phyloP scores from a whole-genome alignment of 805 yeast species.

The Myxozyma neotropica region DNA sequence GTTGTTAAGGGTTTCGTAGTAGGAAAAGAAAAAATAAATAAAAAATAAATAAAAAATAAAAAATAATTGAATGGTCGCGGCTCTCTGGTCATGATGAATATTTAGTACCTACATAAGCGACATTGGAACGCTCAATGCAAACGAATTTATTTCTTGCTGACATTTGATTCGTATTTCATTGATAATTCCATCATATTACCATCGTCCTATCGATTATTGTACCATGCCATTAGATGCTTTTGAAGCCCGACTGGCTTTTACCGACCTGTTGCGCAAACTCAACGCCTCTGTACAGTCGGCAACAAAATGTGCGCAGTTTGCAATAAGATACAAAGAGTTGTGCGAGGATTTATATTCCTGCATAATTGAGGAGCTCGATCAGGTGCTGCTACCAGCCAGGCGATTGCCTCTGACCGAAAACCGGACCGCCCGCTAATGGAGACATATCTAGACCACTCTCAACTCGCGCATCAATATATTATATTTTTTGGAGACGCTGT shows the following conservation, averaged over 20 bases:
- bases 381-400: conserved; percentile 18
- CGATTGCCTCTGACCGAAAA: background rate
- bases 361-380: conserved; percentile 59
- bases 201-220: background rate
- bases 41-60: background rate
- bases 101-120: too few relatives aligned
- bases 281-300: conserved; percentile 59
- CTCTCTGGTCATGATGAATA: too few relatives aligned
- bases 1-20: background rate
- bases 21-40: background rate
- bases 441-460: conserved; percentile 47
- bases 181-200: too few relatives aligned
- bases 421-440: too few relatives aligned
- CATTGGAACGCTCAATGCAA: too few relatives aligned
- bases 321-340: conserved; percentile 55
- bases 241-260: conserved; percentile 77
- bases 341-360: conserved; percentile 71
- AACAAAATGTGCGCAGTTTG: conserved; percentile 56
- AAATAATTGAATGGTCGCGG: background rate
- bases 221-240: conserved; percentile 69
- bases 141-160: too few relatives aligned
- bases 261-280: conserved; percentile 63
- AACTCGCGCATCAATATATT: conserved; percentile 67
- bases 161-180: too few relatives aligned
- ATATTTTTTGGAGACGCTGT: conserved; percentile 68